Base-by-base conservation (phyloP, 257 asterid species). In the Vinca minor region DNA sequence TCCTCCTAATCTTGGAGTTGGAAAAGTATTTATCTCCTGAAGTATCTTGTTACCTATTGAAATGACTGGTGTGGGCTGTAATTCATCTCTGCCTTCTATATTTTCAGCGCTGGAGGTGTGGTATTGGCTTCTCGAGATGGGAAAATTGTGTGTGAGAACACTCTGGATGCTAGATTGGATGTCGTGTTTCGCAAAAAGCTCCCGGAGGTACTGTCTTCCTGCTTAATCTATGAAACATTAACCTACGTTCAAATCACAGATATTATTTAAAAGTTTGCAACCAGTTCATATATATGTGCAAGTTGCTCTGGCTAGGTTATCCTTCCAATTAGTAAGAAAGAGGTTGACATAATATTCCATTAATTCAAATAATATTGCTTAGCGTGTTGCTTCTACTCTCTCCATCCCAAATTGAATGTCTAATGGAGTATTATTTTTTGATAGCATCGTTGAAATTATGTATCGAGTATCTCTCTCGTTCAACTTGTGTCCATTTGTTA, bases 101-200 rank as follows among this genome's bases (percentile, higher is more conserved):
- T 62, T 73, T 73, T 42, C 77, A 91, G 98, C 73, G 67, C 92
- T 26, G 98, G 98, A 72, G 98, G 98, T 59, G 92, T 88, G 12
- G 96, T 91, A 23, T 76, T 91, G 85, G 98, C 98, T 71, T 91
- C 98, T 69, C 83, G 94, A 67, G 96, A 91, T 82, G 98, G 98
- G 55, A 91, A 88, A 76, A 91, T 91, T 69, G 98, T 91, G 82
- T 88, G 75, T 56, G 98, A 91, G 83, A 91, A 88, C 84, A 86
- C 90, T 45, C 94, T 88, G 62, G 96, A 88, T 72, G 94, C 95
- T 58, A 82, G 95, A 74, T 76, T 88, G 78, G 98, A 91, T 34
- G 95, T 91, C 70, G 92, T 77, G 55, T 88, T 88, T 79, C 88
- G 87, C 70, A 83, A 83, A 59, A 88, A 91, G 66, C 84, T 86